A percentile compares a stretch with the other conserved stretches of the same genome.
Conservation (phyloP, 2,329 filamentous ascomycete species). For the Monosporascus sp. region DNA sequence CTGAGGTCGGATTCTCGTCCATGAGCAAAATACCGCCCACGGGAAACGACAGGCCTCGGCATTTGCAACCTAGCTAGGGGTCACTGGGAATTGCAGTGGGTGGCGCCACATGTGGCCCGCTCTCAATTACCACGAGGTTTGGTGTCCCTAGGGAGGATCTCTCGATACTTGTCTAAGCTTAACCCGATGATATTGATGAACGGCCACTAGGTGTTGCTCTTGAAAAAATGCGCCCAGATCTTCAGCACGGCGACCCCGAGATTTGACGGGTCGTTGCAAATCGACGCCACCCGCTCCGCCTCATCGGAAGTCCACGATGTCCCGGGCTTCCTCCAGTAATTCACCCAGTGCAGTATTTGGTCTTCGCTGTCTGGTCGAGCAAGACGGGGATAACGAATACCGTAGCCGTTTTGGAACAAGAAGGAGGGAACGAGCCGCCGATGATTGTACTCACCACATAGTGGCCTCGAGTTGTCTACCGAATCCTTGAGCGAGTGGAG, state of each 20-base stretch:
- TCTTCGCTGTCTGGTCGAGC: slow-evolving; percentile 32
- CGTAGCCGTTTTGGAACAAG: not conserved
- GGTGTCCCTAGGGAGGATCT: slow-evolving; percentile 13
- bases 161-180: slow-evolving; percentile 33
- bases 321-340: slow-evolving; percentile 38
- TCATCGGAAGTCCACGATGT: slow-evolving; percentile 33
- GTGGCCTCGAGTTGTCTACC: slow-evolving; percentile 9
- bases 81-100: no score
- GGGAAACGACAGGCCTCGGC: no score
- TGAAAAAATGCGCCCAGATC: slow-evolving; percentile 43
- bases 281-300: slow-evolving; percentile 24
- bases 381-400: not conserved
- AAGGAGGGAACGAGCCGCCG: no score
- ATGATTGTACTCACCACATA: slow-evolving; percentile 21
- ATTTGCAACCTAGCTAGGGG: no score
- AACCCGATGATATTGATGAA: slow-evolving; percentile 41
- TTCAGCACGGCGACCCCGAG: slow-evolving; percentile 36
- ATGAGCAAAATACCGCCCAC: no score
- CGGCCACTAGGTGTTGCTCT: slow-evolving; percentile 42
- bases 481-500: slow-evolving; percentile 25
- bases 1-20: no score
- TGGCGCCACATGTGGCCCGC: no score
- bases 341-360: slow-evolving; percentile 41
- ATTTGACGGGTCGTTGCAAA: slow-evolving; percentile 22
- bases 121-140: not conserved